Percentiles rank a stretch among this genome's conserved stretches.
phyloP scores from a whole-genome alignment of 2,329 filamentous ascomycete species.

The Helminthosporium solani region DNA sequence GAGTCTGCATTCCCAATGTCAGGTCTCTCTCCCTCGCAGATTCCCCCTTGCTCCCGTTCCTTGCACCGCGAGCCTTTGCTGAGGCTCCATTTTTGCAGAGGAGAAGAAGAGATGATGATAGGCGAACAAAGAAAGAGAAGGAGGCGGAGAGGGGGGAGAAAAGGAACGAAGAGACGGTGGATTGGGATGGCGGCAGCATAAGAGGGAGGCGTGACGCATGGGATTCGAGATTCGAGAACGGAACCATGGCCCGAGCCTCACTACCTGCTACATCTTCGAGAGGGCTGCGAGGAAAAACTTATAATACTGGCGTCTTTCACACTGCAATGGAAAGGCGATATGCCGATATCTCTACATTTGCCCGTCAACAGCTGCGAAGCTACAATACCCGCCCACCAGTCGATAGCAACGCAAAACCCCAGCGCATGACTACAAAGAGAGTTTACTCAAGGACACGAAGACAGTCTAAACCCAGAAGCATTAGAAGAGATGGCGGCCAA shows the following conservation, averaged over 20 bases:
- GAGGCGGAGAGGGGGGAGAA: constrained; percentile 1
- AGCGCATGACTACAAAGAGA: constrained; percentile 3
- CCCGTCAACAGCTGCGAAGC: constrained; percentile 12
- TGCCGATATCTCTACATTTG: constrained; percentile 27
- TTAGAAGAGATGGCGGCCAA: neutral
- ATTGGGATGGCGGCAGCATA: neutral
- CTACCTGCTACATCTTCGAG: neutral
- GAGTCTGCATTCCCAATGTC: constrained; percentile 30
- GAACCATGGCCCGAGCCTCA: neutral
- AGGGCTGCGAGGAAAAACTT: neutral
- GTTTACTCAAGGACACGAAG: neutral
- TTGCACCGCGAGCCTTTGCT: constrained; percentile 40
- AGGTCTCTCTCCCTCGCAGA: constrained; percentile 35
- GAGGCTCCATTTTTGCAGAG: constrained; percentile 20
- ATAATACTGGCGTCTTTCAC: neutral
- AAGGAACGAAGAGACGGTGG: neutral
- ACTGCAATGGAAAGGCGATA: constrained; percentile 18
- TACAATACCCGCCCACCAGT: constrained; percentile 5
- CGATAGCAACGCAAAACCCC: neutral
- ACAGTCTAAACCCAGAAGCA: constrained; percentile 4
- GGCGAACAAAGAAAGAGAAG: constrained; percentile 17
- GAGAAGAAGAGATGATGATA: constrained; percentile 7
- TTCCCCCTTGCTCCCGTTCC: constrained; percentile 40
- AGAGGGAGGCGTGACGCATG: neutral
- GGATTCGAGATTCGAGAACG: neutral